Conservation (phyloP, 352 stramenopile species). For the Hyaloperonospora brassicae region DNA sequence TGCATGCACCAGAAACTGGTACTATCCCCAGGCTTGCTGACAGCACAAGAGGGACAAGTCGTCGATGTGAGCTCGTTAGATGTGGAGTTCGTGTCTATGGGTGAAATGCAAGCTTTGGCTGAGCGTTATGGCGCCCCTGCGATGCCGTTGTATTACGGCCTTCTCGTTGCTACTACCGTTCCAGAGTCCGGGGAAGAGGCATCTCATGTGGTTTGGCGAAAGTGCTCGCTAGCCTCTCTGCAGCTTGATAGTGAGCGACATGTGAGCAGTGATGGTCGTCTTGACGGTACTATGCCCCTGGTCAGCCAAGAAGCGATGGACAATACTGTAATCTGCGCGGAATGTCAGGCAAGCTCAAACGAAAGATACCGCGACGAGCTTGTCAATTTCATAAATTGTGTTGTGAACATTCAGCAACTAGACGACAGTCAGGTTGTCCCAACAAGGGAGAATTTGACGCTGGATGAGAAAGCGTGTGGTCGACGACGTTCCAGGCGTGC, state of each 20-base stretch:
- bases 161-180: slow-evolving; percentile 16
- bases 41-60: slow-evolving; percentile 30
- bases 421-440: slow-evolving; percentile 46
- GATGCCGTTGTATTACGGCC: slow-evolving; percentile 41
- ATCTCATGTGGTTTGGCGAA: slow-evolving; percentile 33
- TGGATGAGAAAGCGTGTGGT: slow-evolving; percentile 30
- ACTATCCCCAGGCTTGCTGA: slow-evolving; percentile 38
- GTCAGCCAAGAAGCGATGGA: slow-evolving; percentile 27
- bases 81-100: slow-evolving; percentile 50
- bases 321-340: slow-evolving; percentile 30
- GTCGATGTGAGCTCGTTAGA: slow-evolving; percentile 40
- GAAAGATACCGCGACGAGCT: slow-evolving; percentile 37
- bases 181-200: slow-evolving; percentile 8
- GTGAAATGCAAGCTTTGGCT: slow-evolving; percentile 50
- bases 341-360: slow-evolving; percentile 42
- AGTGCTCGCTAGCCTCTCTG: slow-evolving; percentile 37
- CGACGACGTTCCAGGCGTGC: slow-evolving; percentile 60
- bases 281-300: slow-evolving; percentile 23
- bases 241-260: slow-evolving; percentile 20
- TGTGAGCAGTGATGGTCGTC: slow-evolving; percentile 14
- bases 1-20: slow-evolving; percentile 55
- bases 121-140: slow-evolving; percentile 51
- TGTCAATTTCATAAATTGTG: slow-evolving; percentile 55
- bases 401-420: slow-evolving; percentile 57
- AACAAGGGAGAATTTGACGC: slow-evolving; percentile 32